phyloP scores from a whole-genome alignment of 2,329 filamentous ascomycete species.

The Colletotrichum cordylinicola region DNA sequence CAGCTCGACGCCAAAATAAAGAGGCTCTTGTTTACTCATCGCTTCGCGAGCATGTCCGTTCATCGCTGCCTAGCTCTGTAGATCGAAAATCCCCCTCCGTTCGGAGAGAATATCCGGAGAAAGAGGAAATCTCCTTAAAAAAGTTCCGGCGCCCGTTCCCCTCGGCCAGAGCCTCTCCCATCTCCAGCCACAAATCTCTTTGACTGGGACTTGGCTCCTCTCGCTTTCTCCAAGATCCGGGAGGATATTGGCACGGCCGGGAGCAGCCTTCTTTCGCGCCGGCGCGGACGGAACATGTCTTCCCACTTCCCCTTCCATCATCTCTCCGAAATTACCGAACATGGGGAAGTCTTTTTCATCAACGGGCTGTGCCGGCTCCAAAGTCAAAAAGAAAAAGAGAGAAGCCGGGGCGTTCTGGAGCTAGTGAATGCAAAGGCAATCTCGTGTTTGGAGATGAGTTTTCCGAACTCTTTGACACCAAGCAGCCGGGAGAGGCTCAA shows the following conservation, averaged over 20 bases:
- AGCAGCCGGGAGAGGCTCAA: not conserved
- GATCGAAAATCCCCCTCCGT: not conserved
- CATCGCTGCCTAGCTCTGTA: not conserved
- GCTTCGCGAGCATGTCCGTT: not conserved
- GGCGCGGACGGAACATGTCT: not conserved
- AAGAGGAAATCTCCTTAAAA: not conserved
- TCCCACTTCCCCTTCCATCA: not conserved
- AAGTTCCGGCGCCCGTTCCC: not conserved
- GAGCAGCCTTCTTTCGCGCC: not conserved
- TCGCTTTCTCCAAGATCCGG: not conserved
- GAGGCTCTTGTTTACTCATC: not conserved
- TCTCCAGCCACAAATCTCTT: not conserved
- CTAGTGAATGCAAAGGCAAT: not conserved
- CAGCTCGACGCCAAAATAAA: not conserved
- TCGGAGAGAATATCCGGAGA: not conserved
- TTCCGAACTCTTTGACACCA: not conserved
- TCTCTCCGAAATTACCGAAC: not conserved
- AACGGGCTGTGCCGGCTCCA: not conserved
- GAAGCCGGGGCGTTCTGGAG: not conserved
- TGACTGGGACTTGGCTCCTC: not conserved
- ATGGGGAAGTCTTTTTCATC: not conserved
- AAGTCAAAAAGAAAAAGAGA: not conserved
- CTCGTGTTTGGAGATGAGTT: not conserved
- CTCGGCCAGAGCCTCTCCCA: not conserved
- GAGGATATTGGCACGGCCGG: slow-evolving; percentile 5